These are phyloP conservation scores for Aspergillus nidulans DNA, from an alignment of 495 filamentous ascomycete species.

Conservation along the genomic window DNA sequence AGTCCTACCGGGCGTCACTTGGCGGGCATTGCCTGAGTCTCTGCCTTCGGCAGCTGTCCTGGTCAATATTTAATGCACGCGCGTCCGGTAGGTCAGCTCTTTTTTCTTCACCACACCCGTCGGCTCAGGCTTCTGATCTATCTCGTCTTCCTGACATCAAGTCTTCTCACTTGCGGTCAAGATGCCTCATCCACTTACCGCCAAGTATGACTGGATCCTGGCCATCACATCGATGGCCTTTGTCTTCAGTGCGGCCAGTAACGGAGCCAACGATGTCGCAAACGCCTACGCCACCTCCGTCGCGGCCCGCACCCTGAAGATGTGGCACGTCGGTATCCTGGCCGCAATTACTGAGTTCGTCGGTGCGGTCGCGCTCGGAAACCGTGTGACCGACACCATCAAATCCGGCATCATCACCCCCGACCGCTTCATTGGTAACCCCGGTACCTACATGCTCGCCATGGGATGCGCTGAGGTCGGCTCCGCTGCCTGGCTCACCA, in stretches of 20 bases:
- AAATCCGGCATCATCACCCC: slow-evolving; percentile 59
- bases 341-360: slow-evolving; percentile 45
- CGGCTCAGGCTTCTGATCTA: neutral
- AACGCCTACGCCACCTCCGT: slow-evolving; percentile 43
- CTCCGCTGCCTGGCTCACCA: slow-evolving; percentile 16
- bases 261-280: slow-evolving; percentile 46
- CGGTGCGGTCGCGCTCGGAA: slow-evolving; percentile 60
- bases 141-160: neutral
- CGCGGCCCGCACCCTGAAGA: slow-evolving; percentile 32
- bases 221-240: slow-evolving; percentile 43
- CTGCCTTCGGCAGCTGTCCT: neutral
- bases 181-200: slow-evolving; percentile 25
- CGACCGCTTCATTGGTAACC: slow-evolving; percentile 43
- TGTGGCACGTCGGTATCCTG: slow-evolving; percentile 35
- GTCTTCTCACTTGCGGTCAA: neutral
- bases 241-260: slow-evolving; percentile 39
- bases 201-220: slow-evolving; percentile 48
- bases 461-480: slow-evolving; percentile 23
- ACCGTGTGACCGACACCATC: slow-evolving; percentile 63
- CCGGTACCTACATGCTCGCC: slow-evolving; percentile 22
- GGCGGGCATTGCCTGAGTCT: neutral
- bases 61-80: slow-evolving; percentile 7
- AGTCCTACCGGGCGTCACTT: neutral
- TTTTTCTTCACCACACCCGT: neutral
- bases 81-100: neutral